Base-by-base conservation (phyloP, 768 basidiomycete species). In the Phanerodontia chrysosporium region DNA sequence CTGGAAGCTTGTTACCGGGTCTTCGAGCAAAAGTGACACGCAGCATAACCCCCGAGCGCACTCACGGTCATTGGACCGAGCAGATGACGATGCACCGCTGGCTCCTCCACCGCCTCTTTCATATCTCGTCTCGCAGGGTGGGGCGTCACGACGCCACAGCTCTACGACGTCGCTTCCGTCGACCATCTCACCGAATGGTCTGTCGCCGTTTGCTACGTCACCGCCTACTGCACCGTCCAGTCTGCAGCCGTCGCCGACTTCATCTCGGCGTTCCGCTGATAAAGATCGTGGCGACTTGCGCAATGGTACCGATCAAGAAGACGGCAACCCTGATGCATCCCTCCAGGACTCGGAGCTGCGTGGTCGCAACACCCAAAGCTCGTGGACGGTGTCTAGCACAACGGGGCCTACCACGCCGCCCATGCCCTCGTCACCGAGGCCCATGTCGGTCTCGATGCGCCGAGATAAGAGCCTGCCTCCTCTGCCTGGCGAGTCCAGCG, bases 41-140 rank as follows among this genome's bases (percentile, higher is more conserved):
- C 57, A 63, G 13, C 28, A 58, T 7, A 69, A 65, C 42, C 67
- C 72, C 39, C 70, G 70, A 27, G 71, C 72, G 10, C 67, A 74
- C 16, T 65, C 75, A 6, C 78, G 76, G 16, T 76, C 75, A 13
- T 57, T 73, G 25, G 81, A 78, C 61, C 78, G 71, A 42, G 70
- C 70, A 45, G 87, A 90, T 2, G 90, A 93, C 65, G 84, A 90
- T 64, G 71, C 79, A 9, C 94, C 92, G 3, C 76, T 97, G 42
- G 86, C 90, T 2, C 96, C 95, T 0, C 96, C 96, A 2, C 96
- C 96, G 4, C 89, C 93, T 4, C 69, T 98, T 54, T 92, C 92
- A 0, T 95, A 94, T 73, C 81, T 98, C 49, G 92, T 93, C 2
- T 75, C 73, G 72, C 75, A 61, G 80, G 83, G 45, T 76, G 77